A percentile compares a stretch with the other conserved stretches of the same genome.
These are phyloP conservation scores for Penicillium antarcticum DNA, from an alignment of 495 filamentous ascomycete genomes.

Conservation along the genomic window DNA sequence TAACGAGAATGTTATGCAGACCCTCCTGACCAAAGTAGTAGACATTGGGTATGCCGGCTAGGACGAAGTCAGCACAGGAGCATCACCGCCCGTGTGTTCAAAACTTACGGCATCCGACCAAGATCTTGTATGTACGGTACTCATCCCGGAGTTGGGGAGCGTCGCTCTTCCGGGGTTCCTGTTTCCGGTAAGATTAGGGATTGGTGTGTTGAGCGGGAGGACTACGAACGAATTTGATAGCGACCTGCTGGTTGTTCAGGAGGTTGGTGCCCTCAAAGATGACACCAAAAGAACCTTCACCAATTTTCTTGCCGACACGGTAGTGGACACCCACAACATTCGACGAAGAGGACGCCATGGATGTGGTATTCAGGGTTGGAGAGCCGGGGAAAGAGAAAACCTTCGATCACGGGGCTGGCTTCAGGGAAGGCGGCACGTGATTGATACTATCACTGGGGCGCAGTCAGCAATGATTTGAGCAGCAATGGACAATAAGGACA, in stretches of 20 bases:
- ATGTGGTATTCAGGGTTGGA: conserved; percentile 10
- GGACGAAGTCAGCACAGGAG: conserved; percentile 16
- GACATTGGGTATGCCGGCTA: conserved; percentile 98
- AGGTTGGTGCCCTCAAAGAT: conserved; percentile 99
- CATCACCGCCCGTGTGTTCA: background rate
- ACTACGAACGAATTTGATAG: conserved; percentile 94
- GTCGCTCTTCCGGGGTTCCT: conserved; percentile 99
- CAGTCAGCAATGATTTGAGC: conserved; percentile 17
- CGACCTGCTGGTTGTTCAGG: conserved; percentile 98
- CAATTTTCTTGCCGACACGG: conserved; percentile 98
- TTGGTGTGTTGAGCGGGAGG: background rate
- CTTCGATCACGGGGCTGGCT: conserved; percentile 24
- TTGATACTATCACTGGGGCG: conserved; percentile 13
- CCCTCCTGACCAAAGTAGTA: conserved; percentile 99
- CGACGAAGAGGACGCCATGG: conserved; percentile 90
- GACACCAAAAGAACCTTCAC: conserved; percentile 97
- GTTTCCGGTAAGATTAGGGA: conserved; percentile 15
- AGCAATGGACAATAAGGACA: background rate
- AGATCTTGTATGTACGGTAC: conserved; percentile 98
- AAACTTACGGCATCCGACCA: conserved; percentile 98
- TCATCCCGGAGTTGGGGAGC: conserved; percentile 97
- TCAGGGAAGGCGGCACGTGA: conserved; percentile 32
- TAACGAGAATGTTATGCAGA: conserved; percentile 98
- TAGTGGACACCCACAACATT: conserved; percentile 99
- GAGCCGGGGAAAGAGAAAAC: conserved; percentile 11